Base-by-base conservation (phyloP, 176 grass and related monocot genomes). In the Chrysopogon serrulatus region DNA sequence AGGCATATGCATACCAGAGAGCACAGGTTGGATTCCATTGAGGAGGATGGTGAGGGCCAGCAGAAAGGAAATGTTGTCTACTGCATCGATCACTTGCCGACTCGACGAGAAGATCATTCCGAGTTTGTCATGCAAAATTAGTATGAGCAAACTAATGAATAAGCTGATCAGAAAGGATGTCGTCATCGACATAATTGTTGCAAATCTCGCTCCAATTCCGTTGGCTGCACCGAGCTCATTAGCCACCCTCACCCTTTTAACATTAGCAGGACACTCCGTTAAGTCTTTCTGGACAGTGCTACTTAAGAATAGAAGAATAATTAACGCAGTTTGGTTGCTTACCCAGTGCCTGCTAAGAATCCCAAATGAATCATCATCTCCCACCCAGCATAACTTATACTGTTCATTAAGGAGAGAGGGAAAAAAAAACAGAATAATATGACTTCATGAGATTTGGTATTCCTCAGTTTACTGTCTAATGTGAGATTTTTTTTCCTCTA, bases 291-390 rank as follows among this genome's bases (percentile, higher is more conserved):
- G 39, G 15, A 27, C 0, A 34, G 0, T 24, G 3, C n/a, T 34
- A 5, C 24, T 65, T 4, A 43, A 24, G 26, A 66, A 0, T 1
- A 14, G 51, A 54, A 48, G 51, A 54, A 45, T 2, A 24, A 14
- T 48, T 8, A 2, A 2, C 16, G 5, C 34, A 0, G 34, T 23
- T 39, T 0, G 8, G 8, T 40, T 53, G 65, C 65, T 87, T 89
- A 97, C 94, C 82, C 94, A 4, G 91, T 86, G 45, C 83, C 94
- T 32, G 94, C 89, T 74, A 97, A 59, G 76, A 95, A 95, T 5
- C 75, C 93, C 23, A 92, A 12, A 43, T 86, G 87, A 66, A 95
- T 87, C 88, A 92, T 95, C 90, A 95, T 40, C 53, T 95, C 85
- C 93, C 87, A 90, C 57, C 41, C 79, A 45, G 62, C 65, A 16